phyloP scores from a whole-genome alignment of 2,329 filamentous ascomycete species.

The Ilyonectria destructans region DNA sequence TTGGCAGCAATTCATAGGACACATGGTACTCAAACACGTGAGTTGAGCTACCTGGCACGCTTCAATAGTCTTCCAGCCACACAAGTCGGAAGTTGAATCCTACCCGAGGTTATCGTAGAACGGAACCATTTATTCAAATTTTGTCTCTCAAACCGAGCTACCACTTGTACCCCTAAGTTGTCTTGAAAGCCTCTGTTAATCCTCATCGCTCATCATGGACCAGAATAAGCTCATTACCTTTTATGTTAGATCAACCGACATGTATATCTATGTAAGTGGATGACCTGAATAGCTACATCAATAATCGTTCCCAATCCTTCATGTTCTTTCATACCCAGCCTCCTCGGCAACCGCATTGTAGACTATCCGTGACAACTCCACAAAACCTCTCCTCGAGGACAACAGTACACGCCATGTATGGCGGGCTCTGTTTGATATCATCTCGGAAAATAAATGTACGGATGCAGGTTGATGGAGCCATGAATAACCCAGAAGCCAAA shows the following conservation, averaged over 20 bases:
- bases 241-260: not conserved
- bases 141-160: not conserved
- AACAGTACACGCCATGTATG: constrained; percentile 33
- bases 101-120: not conserved
- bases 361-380: constrained; percentile 1
- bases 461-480: constrained; percentile 46
- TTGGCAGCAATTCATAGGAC: not conserved
- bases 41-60: not conserved
- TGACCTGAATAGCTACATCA: not conserved
- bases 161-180: too few species aligned
- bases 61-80: not conserved
- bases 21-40: not conserved
- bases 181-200: not conserved
- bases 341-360: not conserved
- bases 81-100: not conserved
- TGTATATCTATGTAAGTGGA: not conserved
- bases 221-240: not conserved
- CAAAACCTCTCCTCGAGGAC: constrained; percentile 33
- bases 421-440: constrained; percentile 33
- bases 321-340: constrained; percentile 28
- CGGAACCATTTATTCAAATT: not conserved
- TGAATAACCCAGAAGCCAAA: constrained; percentile 52
- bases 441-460: constrained; percentile 38
- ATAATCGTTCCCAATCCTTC: constrained; percentile 32
- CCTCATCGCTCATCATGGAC: not conserved